phyloP scores from a whole-genome alignment of 2,329 filamentous ascomycete genomes.

The Diatrype stigma region DNA sequence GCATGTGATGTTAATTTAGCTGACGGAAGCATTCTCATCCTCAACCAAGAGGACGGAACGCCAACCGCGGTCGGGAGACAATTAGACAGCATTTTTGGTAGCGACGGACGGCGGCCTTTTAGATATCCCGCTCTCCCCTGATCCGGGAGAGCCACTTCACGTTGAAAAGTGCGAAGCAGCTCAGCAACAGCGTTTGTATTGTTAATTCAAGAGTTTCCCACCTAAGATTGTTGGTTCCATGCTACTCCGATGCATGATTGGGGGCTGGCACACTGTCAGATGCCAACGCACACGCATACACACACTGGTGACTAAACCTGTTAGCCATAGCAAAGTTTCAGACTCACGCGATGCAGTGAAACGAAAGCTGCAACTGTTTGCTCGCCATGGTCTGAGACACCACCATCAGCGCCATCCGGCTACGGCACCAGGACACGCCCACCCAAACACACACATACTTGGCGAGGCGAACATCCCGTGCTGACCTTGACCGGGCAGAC shows the following conservation, averaged over 20 bases:
- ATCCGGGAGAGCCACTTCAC: not conserved
- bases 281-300: not conserved
- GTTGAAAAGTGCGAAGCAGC: not conserved
- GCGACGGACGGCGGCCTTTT: not conserved
- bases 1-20: constrained; percentile 54
- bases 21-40: not conserved
- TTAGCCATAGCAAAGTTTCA: not conserved
- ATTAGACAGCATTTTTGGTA: not conserved
- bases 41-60: not conserved
- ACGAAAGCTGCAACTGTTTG: not conserved
- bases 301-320: not conserved
- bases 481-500: not conserved
- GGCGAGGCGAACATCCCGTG: not conserved
- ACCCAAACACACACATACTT: too few relatives aligned
- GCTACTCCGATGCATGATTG: not conserved
- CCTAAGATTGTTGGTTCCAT: not conserved
- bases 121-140: not conserved
- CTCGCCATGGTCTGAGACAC: not conserved
- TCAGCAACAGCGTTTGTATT: not conserved
- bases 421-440: too few relatives aligned
- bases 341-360: not conserved
- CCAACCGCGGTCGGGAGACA: not conserved
- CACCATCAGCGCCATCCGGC: not conserved
- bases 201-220: not conserved
- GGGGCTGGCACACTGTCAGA: not conserved